Evolutionary conservation across 1,284 basidiomycete species (phyloP).

Genomic region (Thecaphora thlaspeos): DNA sequence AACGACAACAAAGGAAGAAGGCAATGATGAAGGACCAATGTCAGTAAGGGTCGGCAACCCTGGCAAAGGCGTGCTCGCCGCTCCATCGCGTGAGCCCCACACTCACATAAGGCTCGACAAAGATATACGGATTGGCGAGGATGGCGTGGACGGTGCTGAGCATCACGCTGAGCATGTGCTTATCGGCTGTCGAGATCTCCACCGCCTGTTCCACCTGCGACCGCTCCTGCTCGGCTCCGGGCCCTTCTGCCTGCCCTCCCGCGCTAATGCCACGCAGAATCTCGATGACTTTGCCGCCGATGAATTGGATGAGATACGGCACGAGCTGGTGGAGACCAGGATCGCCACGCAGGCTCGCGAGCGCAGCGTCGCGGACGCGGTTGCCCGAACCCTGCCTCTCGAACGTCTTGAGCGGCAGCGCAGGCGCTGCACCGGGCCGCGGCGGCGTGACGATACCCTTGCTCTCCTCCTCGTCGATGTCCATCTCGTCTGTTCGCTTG

Average conservation of each 20-base stretch:
- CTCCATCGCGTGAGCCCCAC: no score
- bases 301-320: conserved; percentile 92
- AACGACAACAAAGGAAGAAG: no score
- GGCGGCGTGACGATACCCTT: conserved; percentile 22
- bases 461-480: conserved; percentile 8
- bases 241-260: conserved; percentile 1
- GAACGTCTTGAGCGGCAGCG: conserved; percentile 37
- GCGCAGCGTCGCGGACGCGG: conserved; percentile 68
- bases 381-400: conserved; percentile 44
- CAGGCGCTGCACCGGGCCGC: conserved; percentile 17
- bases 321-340: conserved; percentile 91
- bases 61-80: no score
- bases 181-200: conserved; percentile 26
- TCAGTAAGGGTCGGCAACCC: no score
- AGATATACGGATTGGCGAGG: conserved; percentile 71
- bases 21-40: no score
- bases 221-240: not conserved
- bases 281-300: conserved; percentile 69
- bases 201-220: conserved; percentile 16
- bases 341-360: conserved; percentile 83
- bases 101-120: conserved; percentile 92
- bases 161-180: conserved; percentile 45
- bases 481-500: conserved; percentile 8
- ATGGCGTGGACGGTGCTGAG: conserved; percentile 48
- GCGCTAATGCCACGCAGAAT: conserved; percentile 53